phyloP scores from a whole-genome alignment of 768 basidiomycete genomes.

The Tylopilus intermedius region DNA sequence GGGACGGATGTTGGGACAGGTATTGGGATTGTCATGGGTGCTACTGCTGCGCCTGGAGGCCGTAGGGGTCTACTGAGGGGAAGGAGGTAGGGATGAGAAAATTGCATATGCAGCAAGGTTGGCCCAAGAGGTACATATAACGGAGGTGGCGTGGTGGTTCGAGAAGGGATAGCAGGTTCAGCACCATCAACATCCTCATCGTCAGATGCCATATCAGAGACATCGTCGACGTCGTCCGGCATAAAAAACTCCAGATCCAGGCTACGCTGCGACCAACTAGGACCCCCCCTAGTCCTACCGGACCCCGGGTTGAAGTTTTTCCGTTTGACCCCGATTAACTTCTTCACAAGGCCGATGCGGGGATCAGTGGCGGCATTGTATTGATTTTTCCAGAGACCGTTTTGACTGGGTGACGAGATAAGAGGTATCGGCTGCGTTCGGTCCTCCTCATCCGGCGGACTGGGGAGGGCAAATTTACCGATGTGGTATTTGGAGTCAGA shows the following conservation, averaged over 20 bases:
- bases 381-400: slow-evolving; percentile 42
- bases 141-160: slow-evolving; percentile 67
- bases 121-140: slow-evolving; percentile 69
- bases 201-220: slow-evolving; percentile 38
- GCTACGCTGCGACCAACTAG: slow-evolving; percentile 43
- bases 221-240: slow-evolving; percentile 34
- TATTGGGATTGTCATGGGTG: slow-evolving; percentile 40
- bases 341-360: slow-evolving; percentile 60
- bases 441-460: slow-evolving; percentile 52
- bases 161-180: slow-evolving; percentile 31
- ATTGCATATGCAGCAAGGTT: slow-evolving; percentile 60
- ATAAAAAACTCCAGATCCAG: slow-evolving; percentile 41
- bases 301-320: slow-evolving; percentile 42
- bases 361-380: slow-evolving; percentile 69
- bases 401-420: slow-evolving; percentile 15
- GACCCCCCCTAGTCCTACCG: slow-evolving; percentile 33
- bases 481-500: slow-evolving; percentile 69
- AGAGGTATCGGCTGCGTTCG: slow-evolving; percentile 25
- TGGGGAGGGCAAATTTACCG: slow-evolving; percentile 71
- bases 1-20: slow-evolving; percentile 54
- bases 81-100: slow-evolving; percentile 61
- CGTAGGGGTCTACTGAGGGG: slow-evolving; percentile 56
- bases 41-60: slow-evolving; percentile 50
- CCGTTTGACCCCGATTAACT: slow-evolving; percentile 67
- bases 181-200: slow-evolving; percentile 36